Percentiles rank a stretch among this genome's conserved stretches.
Evolutionary conservation across 2,329 filamentous ascomycete genomes (phyloP).

Genomic region (Aspergillus sp.): DNA sequence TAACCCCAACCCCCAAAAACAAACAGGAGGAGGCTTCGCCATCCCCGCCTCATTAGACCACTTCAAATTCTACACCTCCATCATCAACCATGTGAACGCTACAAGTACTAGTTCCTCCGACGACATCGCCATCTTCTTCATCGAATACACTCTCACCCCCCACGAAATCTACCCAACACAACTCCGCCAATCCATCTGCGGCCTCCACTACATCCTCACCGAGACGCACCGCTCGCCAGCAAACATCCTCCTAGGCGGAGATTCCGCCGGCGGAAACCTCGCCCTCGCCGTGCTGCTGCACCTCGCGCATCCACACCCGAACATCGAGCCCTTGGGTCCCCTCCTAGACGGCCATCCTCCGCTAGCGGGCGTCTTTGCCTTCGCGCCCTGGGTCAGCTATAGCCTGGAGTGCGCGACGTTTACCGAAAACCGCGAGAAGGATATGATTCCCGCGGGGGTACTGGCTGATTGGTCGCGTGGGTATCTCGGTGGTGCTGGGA

Average conservation of each 20-base stretch:
- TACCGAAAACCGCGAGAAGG: constrained; percentile 47
- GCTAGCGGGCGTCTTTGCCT: constrained; percentile 47
- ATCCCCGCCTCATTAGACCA: constrained; percentile 43
- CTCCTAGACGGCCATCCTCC: constrained; percentile 31
- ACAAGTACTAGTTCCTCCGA: constrained; percentile 31
- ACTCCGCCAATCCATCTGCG: constrained; percentile 37
- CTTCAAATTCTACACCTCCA: constrained; percentile 45
- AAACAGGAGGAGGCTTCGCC: constrained; percentile 54
- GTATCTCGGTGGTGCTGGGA: constrained; percentile 42
- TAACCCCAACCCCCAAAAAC: not conserved
- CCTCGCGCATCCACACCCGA: constrained; percentile 54
- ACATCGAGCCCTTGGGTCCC: constrained; percentile 40
- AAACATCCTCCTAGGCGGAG: constrained; percentile 39
- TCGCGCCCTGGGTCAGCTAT: constrained; percentile 59
- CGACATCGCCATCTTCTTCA: constrained; percentile 49
- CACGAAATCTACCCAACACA: constrained; percentile 39
- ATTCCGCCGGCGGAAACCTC: constrained; percentile 44
- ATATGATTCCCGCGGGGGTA: constrained; percentile 43
- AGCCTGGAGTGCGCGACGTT: constrained; percentile 41
- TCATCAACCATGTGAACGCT: constrained; percentile 40
- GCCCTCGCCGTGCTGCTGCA: constrained; percentile 34
- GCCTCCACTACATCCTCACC: constrained; percentile 39
- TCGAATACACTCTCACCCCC: constrained; percentile 55
- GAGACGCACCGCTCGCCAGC: constrained; percentile 30
- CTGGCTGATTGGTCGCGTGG: constrained; percentile 45